Conservation (phyloP, 2,329 filamentous ascomycete species). For the Colletotrichum eleusines region DNA sequence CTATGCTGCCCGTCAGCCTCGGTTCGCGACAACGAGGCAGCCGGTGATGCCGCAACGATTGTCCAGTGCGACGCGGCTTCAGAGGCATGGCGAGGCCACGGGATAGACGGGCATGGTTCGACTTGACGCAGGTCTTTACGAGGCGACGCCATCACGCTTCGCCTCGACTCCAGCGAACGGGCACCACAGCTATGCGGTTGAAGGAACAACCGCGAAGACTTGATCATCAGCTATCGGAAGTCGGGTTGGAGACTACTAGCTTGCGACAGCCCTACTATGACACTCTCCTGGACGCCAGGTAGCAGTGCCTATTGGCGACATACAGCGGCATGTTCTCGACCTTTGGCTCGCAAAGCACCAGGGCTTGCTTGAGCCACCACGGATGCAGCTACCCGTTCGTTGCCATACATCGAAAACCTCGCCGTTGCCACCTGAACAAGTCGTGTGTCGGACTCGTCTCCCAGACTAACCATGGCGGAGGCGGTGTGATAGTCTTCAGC, state of each 20-base stretch:
- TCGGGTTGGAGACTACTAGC: neutral
- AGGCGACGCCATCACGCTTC: neutral
- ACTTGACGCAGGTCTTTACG: too few relatives aligned
- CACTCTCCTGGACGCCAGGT: neutral
- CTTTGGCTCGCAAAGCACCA: slow-evolving; percentile 5
- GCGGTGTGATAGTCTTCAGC: slow-evolving; percentile 34
- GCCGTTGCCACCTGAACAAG: neutral
- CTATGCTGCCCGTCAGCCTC: neutral
- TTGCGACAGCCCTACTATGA: neutral
- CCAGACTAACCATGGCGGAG: slow-evolving; percentile 2
- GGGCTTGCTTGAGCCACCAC: neutral
- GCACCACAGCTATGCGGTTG: neutral
- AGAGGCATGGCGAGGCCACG: neutral
- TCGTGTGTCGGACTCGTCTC: slow-evolving; percentile 9
- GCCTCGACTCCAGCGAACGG: neutral
- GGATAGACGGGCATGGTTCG: neutral
- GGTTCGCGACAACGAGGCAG: neutral
- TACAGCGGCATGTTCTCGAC: neutral
- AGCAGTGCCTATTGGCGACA: neutral
- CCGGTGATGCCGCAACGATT: neutral
- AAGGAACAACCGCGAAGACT: too few relatives aligned
- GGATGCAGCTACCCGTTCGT: slow-evolving; percentile 27
- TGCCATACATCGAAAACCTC: slow-evolving; percentile 16
- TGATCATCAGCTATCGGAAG: too few relatives aligned
- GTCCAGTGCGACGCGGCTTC: neutral